Evolutionary conservation across 768 basidiomycete genomes (phyloP), one percentile per base, ranked within the genome.

Genomic region (Phanerochaete carnosa): DNA sequence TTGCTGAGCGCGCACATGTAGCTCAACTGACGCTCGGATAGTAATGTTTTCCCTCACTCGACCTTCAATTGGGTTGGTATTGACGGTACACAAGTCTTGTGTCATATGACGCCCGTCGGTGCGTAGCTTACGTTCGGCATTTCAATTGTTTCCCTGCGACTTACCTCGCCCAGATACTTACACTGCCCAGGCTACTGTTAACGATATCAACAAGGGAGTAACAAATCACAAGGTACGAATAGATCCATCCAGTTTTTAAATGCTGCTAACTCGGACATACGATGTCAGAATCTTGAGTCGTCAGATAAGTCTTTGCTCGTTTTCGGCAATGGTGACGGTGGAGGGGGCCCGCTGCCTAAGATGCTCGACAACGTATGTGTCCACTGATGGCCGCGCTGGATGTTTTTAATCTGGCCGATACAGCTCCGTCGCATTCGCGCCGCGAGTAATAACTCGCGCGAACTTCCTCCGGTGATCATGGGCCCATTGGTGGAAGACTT

Each of bases 21-120:
- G 13, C 9, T 45, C 52, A 39, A 50, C 2, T 59, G 26, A n/a
- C 19, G n/a, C 61, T 19, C 47, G 45, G 23, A 46, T 62, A 92
- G 91, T 74, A 97, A 98, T 69, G 80, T 79, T 12, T 98, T 98
- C 77, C 97, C 96, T 13, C 94, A 98, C 70, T 87, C 92, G 2
- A 95, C 94, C 0, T 99, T 99, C 77, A 98, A 96, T 72, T 97
- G 93, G 93, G 87, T 92, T 29, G 95, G 95, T 19, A 88, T 97
- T 61, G 97, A 99, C 70, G 94, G 95, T 13, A 88, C 88, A 0
- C 97, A 98, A 71, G 88, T 98, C 13, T 74, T 98, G 30, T 97
- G 93, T 69, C 97, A 99, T 69, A 96, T 99, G 95, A 98, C 95
- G 3, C 96, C 96, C 32, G 89, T 90, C 75, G 88, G 86, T 77